A percentile compares a stretch with the other conserved stretches of the same genome.
phyloP scores from a whole-genome alignment of 148 eudicot species.

The Dianthus caryophyllus region DNA sequence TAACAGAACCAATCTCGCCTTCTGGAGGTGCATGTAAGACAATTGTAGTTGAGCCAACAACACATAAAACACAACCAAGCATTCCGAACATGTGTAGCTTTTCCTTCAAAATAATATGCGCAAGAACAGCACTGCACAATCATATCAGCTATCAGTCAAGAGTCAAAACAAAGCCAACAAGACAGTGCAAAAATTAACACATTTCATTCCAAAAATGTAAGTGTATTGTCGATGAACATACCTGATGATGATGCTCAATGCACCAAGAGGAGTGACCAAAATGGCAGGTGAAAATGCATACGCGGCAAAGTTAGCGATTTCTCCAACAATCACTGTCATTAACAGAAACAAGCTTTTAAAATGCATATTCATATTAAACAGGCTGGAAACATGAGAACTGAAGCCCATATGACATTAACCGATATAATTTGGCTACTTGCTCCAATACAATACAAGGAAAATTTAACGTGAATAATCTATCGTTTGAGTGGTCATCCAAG shows the following conservation, averaged over 20 bases:
- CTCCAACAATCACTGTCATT: conserved; percentile 75
- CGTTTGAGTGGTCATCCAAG: no score
- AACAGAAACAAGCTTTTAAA: conserved; percentile 24
- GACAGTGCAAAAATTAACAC: neutral
- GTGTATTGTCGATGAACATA: conserved; percentile 11
- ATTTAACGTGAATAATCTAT: no score
- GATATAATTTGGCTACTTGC: neutral
- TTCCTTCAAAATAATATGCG: conserved; percentile 63
- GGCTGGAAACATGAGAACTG: neutral
- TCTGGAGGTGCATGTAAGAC: conserved; percentile 88
- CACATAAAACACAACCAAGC: conserved; percentile 76
- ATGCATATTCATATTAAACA: neutral
- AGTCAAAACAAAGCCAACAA: neutral
- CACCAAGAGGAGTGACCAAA: conserved; percentile 87
- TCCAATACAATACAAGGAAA: neutral
- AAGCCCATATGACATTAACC: neutral
- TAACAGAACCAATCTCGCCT: conserved; percentile 61
- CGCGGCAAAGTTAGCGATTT: conserved; percentile 81
- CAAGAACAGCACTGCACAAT: conserved; percentile 72
- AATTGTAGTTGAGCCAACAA: conserved; percentile 77
- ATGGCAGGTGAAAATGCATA: conserved; percentile 91
- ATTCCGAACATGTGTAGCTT: conserved; percentile 68
- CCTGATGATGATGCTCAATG: conserved; percentile 85
- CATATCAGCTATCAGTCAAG: conserved; percentile 25
- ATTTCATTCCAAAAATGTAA: neutral